Evolutionary conservation across 2,329 filamentous ascomycete species (phyloP).

Genomic region (Paraphoma chrysanthemicola): DNA sequence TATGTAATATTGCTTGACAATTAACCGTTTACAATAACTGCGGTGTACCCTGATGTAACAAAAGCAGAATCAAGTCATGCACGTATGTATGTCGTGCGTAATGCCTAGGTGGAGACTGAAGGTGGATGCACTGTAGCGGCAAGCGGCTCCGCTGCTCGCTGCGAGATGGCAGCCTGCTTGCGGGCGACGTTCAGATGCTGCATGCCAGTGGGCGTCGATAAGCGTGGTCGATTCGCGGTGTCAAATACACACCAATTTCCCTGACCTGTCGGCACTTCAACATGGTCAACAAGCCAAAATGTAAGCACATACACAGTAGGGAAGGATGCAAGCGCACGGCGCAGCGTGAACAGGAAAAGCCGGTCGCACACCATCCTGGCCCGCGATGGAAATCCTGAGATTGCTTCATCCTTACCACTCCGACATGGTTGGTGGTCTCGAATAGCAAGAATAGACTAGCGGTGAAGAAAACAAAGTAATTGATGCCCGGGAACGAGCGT

Average conservation of each 20-base stretch:
- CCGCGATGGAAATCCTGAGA: constrained; percentile 27
- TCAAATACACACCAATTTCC: constrained; percentile 5
- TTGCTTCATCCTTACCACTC: constrained; percentile 28
- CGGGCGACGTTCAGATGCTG: constrained; percentile 32
- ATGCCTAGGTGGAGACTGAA: constrained; percentile 33
- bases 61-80: constrained; percentile 38
- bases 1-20: constrained; percentile 27
- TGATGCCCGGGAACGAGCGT: constrained; percentile 11
- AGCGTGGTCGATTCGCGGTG: constrained; percentile 7
- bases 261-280: constrained; percentile 14
- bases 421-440: constrained; percentile 9
- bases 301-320: too few relatives aligned
- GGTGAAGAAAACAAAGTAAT: constrained; percentile 27
- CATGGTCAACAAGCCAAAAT: constrained; percentile 2
- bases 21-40: constrained; percentile 14
- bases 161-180: constrained; percentile 32
- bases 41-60: constrained; percentile 37
- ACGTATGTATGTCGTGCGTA: constrained; percentile 46
- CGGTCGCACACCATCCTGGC: constrained; percentile 29
- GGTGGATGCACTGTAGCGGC: constrained; percentile 30
- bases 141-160: constrained; percentile 37
- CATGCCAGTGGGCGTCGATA: constrained; percentile 29
- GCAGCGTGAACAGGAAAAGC: constrained; percentile 24
- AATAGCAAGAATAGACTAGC: constrained; percentile 42
- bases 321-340: constrained; percentile 23